Base-by-base conservation (phyloP, 805 yeast species). In the Pichia membranifaciens region DNA sequence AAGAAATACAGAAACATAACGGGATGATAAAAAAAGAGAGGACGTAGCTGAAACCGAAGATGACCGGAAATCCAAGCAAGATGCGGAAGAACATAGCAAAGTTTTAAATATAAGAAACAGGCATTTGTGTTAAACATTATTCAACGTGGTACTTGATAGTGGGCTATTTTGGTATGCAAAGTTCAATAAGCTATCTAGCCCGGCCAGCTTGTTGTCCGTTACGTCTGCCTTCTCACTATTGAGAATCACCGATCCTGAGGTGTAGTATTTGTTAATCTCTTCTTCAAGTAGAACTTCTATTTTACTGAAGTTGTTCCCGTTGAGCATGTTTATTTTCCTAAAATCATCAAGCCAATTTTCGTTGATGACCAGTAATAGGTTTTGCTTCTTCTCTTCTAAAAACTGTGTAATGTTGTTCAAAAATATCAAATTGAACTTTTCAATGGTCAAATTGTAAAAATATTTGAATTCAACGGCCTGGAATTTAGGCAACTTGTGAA, bases 401-500 rank as follows among this genome's bases (percentile, higher is more conserved):
- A 64, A 67, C 38, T 57, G 59, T 3, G 35, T 21, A 6, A 66
- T 48, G 16, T 51, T 39, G 38, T 60, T 61, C 12, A 52, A 47
- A 23, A 66, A 57, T 20, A 67, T 66, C 7, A 54, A 38, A 51
- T 62, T 65, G 34, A 67, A 56, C 44, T 64, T 66, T 35, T 67
- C 69, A 34, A 61, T 53, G 18, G 68, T 64, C 6, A 67, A 45
- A 34, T 58, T 53, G 44, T 60, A 55, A 47, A 60, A 77, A 59
- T 78, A 78, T 52, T 69, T 75, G 58, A 71, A 78, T 56, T 78
- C 83, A 47, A 67, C 62, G 50, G 78, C 77, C 39, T 77, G 57
- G 68, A 89, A 87, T 38, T 71, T 72, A 7, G 96, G 96, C 44
- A 85, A 67, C 44, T 73, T 73, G 56, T 78, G 81, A 45, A 87